Percentiles rank a stretch among this genome's conserved stretches.
These are phyloP conservation scores for Aeschynomene evenia DNA, from an alignment of 306 rosid species.

Conservation along the genomic window DNA sequence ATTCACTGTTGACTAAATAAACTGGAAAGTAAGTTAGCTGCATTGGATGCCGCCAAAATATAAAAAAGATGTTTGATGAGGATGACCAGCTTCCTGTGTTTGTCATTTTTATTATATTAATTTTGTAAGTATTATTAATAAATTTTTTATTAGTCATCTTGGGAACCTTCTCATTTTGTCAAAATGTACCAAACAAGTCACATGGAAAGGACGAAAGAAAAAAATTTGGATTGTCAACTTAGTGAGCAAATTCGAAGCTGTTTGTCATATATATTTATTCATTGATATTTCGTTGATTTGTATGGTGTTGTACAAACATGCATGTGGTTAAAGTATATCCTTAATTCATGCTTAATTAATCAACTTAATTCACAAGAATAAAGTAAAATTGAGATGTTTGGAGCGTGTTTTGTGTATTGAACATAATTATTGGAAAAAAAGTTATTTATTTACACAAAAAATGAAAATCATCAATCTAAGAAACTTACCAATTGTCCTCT, in stretches of 20 bases:
- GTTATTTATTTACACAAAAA: not conserved
- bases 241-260: conserved; percentile 12
- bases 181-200: conserved; percentile 22
- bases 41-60: conserved; percentile 38
- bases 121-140: not conserved
- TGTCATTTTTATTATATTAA: conserved; percentile 4
- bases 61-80: conserved; percentile 13
- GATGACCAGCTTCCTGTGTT: conserved; percentile 9
- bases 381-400: too few species aligned
- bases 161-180: conserved; percentile 53
- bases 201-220: conserved; percentile 46
- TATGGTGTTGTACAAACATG: not conserved
- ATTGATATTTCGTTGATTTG: not conserved
- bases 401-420: too few species aligned
- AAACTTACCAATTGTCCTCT: too few species aligned
- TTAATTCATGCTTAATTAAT: too few species aligned
- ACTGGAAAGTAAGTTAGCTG: not conserved
- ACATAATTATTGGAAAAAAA: not conserved
- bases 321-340: too few species aligned
- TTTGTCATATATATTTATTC: conserved; percentile 23
- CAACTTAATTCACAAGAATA: too few species aligned
- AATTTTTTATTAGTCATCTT: not conserved
- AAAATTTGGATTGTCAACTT: conserved; percentile 37
- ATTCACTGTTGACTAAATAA: not conserved
- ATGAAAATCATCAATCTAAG: not conserved